A percentile compares a stretch with the other conserved stretches of the same genome.
Conservation (phyloP, 306 rosid genomes). For the Vigna nakashimae region DNA sequence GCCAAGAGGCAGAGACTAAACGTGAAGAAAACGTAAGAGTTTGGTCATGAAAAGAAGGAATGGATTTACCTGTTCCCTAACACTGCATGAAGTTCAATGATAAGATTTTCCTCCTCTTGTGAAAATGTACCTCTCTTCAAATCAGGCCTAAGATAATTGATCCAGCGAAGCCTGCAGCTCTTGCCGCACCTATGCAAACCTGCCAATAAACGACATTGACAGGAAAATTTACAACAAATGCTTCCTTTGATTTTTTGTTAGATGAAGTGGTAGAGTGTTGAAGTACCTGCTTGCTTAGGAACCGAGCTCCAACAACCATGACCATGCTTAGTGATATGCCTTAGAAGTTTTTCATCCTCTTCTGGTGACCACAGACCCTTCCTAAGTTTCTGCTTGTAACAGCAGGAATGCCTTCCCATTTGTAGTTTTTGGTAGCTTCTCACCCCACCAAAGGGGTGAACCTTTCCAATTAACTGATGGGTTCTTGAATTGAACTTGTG, state of each 20-base stretch:
- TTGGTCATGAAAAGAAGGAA: constrained; percentile 10
- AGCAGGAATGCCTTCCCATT: constrained; percentile 76
- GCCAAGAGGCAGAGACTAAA: background rate
- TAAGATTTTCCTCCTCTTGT: constrained; percentile 60
- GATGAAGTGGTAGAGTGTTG: constrained; percentile 6
- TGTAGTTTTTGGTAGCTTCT: constrained; percentile 8
- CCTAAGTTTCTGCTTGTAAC: constrained; percentile 70
- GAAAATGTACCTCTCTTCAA: constrained; percentile 73
- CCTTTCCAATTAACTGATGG: constrained; percentile 36
- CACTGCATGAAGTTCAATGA: constrained; percentile 63
- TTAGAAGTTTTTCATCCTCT: constrained; percentile 68
- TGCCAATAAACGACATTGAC: constrained; percentile 40
- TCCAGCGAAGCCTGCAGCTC: constrained; percentile 75
- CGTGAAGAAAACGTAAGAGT: background rate
- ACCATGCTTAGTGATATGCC: constrained; percentile 58
- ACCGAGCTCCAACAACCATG: constrained; percentile 78
- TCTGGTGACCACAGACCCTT: constrained; percentile 75
- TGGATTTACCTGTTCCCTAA: constrained; percentile 62
- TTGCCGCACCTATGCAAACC: constrained; percentile 76
- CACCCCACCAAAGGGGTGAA: constrained; percentile 38
- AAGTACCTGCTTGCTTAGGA: constrained; percentile 69
- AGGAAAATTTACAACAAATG: background rate
- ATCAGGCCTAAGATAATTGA: constrained; percentile 71
- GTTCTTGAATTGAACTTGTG: constrained; percentile 33
- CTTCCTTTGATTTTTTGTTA: background rate